Conservation (phyloP, 2,329 filamentous ascomycete species). For the Cordyceps tenuipes region DNA sequence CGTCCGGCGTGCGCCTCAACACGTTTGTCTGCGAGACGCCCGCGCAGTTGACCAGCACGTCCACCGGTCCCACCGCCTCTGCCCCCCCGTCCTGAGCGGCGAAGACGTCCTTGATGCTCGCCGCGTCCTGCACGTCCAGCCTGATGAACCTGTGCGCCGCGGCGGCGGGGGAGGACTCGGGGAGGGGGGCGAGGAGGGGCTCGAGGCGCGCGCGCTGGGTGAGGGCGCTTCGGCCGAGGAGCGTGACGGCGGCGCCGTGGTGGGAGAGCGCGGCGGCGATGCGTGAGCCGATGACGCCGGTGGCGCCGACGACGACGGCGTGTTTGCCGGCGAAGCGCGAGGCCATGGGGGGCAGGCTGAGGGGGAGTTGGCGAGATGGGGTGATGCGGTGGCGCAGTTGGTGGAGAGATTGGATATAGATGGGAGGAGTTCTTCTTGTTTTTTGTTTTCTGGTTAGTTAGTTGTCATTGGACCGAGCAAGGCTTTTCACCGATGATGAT, state of each 20-base stretch:
- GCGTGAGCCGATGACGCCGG: slow-evolving; percentile 60
- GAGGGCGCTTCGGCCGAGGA: slow-evolving; percentile 49
- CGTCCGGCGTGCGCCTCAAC: slow-evolving; percentile 48
- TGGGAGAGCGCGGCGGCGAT: slow-evolving; percentile 59
- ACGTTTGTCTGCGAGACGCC: slow-evolving; percentile 59
- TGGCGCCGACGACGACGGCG: slow-evolving; percentile 60
- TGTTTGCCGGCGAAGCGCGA: slow-evolving; percentile 38
- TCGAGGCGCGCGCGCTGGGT: slow-evolving; percentile 35
- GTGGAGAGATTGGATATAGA: too few species aligned
- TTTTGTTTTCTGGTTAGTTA: too few species aligned
- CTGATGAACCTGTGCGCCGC: slow-evolving; percentile 26
- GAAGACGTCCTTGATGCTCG: slow-evolving; percentile 25
- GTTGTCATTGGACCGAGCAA: neutral
- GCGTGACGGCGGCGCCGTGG: slow-evolving; percentile 50
- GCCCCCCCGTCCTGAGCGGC: neutral
- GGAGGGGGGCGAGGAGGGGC: slow-evolving; percentile 21
- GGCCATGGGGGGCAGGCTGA: slow-evolving; percentile 15
- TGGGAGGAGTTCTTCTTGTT: neutral
- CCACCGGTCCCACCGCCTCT: slow-evolving; percentile 26
- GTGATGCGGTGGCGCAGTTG: too few species aligned
- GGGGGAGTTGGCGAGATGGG: neutral
- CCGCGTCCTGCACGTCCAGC: slow-evolving; percentile 24
- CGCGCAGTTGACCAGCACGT: slow-evolving; percentile 71
- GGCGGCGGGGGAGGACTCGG: neutral
- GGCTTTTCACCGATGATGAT: neutral